Evolutionary conservation across 2,329 filamentous ascomycete species (phyloP), one percentile per base, ranked within the genome.

Genomic region (Fusarium caatingaense): DNA sequence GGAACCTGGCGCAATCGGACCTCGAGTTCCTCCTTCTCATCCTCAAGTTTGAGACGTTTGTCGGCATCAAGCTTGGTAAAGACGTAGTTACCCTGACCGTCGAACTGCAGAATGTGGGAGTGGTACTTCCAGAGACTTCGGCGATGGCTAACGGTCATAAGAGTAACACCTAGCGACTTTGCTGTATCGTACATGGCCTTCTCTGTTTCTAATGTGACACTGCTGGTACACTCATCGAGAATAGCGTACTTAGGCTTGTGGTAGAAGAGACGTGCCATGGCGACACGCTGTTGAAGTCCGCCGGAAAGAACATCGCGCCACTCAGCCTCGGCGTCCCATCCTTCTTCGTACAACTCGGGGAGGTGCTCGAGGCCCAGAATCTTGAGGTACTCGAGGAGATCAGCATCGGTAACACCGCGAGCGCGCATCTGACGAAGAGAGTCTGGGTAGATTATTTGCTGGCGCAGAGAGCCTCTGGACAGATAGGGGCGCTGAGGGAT

Each of bases 391-490:
- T 87, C 84, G 64, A 91, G 84, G 2, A 99, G 88, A 74, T 98
- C 93, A 0, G 86, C 84, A 77, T 99, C 96, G 0, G 92, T 94
- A 34, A 96, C 86, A 49, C 92, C 91, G 76, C 94, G 94, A 67
- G 90, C 88, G 45, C 93, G 92, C 91, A 98, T 97, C 69, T 94
- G 92, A 54, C 93, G 91, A 20, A 97, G 81, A 11, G 90, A 92
- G 80, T 99, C 96, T 0, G 96, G 96, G 80, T 99, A 99, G 64
- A 96, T 97, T 74, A 99, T 94, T 77, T 99, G 96, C 79, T 98
- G 94, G 41, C 96, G 91, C n/a, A 99, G 88, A 3, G 92, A 94
- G 23, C 96, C 96, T 56, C 93, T 90, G 16, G 93, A 96, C 3
- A 99, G 87, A 77, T 99, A 99, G 0, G 96, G 96, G 3, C 96